Evolutionary conservation across 2,329 filamentous ascomycete species (phyloP).

Genomic region (Albifimbria verrucaria): DNA sequence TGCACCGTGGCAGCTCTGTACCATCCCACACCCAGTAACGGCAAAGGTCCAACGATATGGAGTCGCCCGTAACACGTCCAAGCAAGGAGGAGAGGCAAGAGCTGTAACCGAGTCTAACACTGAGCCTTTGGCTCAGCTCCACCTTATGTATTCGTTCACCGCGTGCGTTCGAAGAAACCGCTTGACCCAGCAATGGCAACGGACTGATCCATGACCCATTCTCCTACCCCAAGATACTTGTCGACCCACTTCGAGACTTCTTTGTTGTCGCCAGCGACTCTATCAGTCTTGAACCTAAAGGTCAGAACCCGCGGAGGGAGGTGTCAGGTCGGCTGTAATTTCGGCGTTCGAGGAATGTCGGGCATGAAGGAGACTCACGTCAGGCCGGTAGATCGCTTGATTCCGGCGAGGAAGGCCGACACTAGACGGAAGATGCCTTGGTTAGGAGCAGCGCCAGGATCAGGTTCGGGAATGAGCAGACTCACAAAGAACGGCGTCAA

Average conservation of each 20-base stretch:
- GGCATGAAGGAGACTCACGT: constrained; percentile 67
- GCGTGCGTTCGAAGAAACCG: constrained; percentile 85
- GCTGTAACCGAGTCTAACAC: too few species aligned
- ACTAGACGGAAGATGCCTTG: constrained; percentile 55
- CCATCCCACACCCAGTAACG: too few species aligned
- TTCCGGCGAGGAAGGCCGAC: constrained; percentile 92
- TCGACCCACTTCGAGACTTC: constrained; percentile 85
- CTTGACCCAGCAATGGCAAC: constrained; percentile 87
- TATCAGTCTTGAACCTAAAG: constrained; percentile 81
- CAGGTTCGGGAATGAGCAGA: constrained; percentile 14
- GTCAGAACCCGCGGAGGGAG: not conserved
- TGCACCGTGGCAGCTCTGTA: too few species aligned
- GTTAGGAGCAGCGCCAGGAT: too few species aligned
- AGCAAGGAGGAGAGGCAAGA: too few species aligned
- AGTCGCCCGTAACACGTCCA: too few species aligned
- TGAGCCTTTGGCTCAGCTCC: not conserved
- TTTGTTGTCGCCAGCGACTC: constrained; percentile 74
- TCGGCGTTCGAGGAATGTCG: not conserved
- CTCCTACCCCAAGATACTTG: constrained; percentile 89
- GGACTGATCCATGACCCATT: constrained; percentile 98
- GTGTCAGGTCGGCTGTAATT: not conserved
- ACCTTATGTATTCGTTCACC: constrained; percentile 46
- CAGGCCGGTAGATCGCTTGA: constrained; percentile 95
- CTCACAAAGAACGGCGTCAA: constrained; percentile 90
- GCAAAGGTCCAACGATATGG: too few species aligned